Conservation (phyloP, 495 filamentous ascomycete species). For the Patellaria atrata region DNA sequence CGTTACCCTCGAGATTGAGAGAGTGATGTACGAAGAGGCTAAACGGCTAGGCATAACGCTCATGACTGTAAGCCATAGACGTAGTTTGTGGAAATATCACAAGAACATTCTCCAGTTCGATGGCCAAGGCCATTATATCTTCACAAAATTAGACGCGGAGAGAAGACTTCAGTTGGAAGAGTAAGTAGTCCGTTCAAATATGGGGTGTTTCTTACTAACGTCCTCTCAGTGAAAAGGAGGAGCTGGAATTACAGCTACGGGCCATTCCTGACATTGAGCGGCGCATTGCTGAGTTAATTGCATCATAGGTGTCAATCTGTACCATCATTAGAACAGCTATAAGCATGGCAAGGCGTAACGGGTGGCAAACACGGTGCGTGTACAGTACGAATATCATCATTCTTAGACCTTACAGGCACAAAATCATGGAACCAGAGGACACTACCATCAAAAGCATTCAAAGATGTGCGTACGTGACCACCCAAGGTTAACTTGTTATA, state of each 20-base stretch:
- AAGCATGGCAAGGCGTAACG: too few species aligned
- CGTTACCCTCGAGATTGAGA: slow-evolving; percentile 86
- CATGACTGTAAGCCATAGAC: slow-evolving; percentile 86
- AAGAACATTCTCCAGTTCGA: slow-evolving; percentile 90
- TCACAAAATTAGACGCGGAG: slow-evolving; percentile 83
- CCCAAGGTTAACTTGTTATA: too few species aligned
- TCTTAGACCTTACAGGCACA: too few species aligned
- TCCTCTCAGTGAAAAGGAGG: slow-evolving; percentile 72
- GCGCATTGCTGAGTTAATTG: slow-evolving; percentile 62
- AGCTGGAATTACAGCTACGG: slow-evolving; percentile 70
- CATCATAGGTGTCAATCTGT: too few species aligned
- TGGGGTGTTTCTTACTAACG: slow-evolving; percentile 6
- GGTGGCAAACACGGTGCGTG: too few species aligned
- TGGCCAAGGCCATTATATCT: slow-evolving; percentile 80
- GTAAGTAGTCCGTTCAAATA: slow-evolving; percentile 26
- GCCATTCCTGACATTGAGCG: slow-evolving; percentile 77
- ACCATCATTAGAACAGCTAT: too few species aligned
- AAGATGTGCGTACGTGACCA: too few species aligned
- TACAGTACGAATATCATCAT: too few species aligned
- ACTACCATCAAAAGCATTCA: too few species aligned
- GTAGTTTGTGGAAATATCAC: slow-evolving; percentile 95
- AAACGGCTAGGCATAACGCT: slow-evolving; percentile 82
- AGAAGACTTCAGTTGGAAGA: slow-evolving; percentile 75
- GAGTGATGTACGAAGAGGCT: slow-evolving; percentile 91
- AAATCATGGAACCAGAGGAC: too few species aligned